These are phyloP conservation scores for Claviceps lovelessii DNA, from an alignment of 2,329 filamentous ascomycete species.

Conservation along the genomic window DNA sequence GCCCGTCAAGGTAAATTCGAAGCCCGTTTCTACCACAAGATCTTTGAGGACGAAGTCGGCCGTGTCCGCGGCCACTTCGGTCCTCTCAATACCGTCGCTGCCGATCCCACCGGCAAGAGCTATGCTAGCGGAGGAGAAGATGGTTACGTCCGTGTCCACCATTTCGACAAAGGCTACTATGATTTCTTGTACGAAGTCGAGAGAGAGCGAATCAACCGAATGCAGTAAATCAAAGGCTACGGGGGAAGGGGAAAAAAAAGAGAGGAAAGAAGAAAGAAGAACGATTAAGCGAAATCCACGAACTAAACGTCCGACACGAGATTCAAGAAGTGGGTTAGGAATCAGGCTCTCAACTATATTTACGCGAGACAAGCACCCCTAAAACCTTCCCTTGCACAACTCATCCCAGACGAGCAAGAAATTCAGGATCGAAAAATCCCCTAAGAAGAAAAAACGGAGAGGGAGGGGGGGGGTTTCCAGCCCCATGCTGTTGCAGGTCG, in stretches of 20 bases:
- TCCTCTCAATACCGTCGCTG: constrained; percentile 89
- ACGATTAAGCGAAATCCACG: background rate
- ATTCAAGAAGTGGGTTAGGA: background rate
- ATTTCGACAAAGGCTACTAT: constrained; percentile 97
- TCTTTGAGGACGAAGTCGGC: constrained; percentile 97
- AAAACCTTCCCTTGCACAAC: background rate
- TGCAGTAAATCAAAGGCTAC: constrained; percentile 16
- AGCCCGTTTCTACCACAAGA: constrained; percentile 98
- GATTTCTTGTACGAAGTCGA: constrained; percentile 99
- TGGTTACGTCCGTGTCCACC: constrained; percentile 94
- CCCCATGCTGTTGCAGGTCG: background rate
- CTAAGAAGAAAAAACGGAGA: background rate
- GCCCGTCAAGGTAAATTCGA: constrained; percentile 98
- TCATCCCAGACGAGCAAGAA: background rate
- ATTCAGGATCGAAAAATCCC: background rate
- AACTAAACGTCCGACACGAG: background rate
- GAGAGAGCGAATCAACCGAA: constrained; percentile 52
- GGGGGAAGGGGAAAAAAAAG: background rate
- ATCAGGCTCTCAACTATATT: background rate
- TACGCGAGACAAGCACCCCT: background rate
- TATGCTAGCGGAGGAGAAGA: constrained; percentile 96
- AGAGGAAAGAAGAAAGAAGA: background rate
- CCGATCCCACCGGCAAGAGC: constrained; percentile 77
- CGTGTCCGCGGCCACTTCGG: constrained; percentile 96
- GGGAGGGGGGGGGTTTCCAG: background rate